Conservation (phyloP, 1,284 basidiomycete species). For the Rhizoctonia solani region DNA sequence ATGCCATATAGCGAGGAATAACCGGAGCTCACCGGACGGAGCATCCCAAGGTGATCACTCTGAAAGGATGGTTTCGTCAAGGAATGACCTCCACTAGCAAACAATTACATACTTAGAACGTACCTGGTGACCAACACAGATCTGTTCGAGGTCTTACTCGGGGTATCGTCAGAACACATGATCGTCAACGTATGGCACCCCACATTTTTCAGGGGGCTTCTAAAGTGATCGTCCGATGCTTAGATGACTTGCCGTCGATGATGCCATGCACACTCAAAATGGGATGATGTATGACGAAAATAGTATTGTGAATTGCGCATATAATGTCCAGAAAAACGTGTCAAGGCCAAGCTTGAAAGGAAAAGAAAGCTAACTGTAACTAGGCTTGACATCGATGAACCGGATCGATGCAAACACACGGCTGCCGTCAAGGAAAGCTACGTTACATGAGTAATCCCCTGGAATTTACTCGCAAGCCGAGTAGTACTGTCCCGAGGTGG, state of each 20-base stretch:
- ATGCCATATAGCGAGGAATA: too few species aligned
- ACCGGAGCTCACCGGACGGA: too few species aligned
- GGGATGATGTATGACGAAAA: neutral
- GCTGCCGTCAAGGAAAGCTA: neutral
- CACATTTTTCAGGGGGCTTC: slow-evolving; percentile 11
- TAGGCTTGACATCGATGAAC: slow-evolving; percentile 1
- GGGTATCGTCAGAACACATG: too few species aligned
- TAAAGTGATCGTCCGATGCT: neutral
- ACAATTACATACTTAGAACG: neutral
- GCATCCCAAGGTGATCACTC: too few species aligned
- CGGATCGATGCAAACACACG: slow-evolving; percentile 4
- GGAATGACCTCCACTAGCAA: neutral
- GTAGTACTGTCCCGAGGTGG: slow-evolving; percentile 1
- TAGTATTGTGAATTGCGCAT: neutral
- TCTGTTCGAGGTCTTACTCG: too few species aligned
- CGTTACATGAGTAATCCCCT: too few species aligned
- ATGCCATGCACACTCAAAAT: neutral
- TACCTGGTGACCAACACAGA: neutral
- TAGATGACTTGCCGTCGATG: neutral
- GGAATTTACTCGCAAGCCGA: slow-evolving; percentile 1
- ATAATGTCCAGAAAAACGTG: neutral
- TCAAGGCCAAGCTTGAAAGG: slow-evolving; percentile 1
- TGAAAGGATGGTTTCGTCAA: too few species aligned
- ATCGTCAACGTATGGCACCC: neutral
- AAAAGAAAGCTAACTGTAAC: neutral